Evolutionary conservation across 2,329 filamentous ascomycete species (phyloP), one percentile per base, ranked within the genome.

Genomic region (Thelonectria blattea): DNA sequence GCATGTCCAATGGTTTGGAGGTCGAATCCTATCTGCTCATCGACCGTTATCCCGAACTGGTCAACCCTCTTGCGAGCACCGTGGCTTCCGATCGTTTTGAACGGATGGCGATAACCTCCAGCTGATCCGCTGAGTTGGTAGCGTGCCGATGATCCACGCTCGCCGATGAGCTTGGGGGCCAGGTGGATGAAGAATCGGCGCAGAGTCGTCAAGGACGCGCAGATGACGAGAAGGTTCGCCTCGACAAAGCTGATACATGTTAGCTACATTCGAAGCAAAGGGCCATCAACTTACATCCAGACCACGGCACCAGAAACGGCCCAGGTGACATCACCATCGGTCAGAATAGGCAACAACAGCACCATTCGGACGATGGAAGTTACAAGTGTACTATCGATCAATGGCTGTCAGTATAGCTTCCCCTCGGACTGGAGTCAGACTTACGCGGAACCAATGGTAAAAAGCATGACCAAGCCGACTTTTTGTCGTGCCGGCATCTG

Each of bases 401-500:
- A 27, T 5, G 27, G 5, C 7, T 4, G 52, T 69, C 20, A 69
- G 45, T 43, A 53, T 3, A 9, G 15, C 14, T 1, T 6, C 5
- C 32, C 3, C n/a, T 11, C 3, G 11, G n/a, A 27, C 17, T 18
- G 5, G 30, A 22, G 20, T 8, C 30, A 8, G 5, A 61, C 72
- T 62, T 56, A 72, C 72, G 73, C 59, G 6, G 69, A 77, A 43
- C 80, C 81, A n/a, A 84, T 72, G 6, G 75, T 75, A 58, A 85
- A 82, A 17, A 83, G 75, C 2, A 76, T 64, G 2, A 76, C 69
- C 2, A 83, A 70, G 2, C 75, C 80, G 12, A 79, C 60, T 66
- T 83, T 84, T 61, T 83, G 81, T 18, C 75, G 76, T 41, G 63
- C 66, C 0, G 80, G 80, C 60, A 85, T 76, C 54, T 80, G 78